phyloP scores from a whole-genome alignment of 331 rosid species.

The Dryas integrifolia region DNA sequence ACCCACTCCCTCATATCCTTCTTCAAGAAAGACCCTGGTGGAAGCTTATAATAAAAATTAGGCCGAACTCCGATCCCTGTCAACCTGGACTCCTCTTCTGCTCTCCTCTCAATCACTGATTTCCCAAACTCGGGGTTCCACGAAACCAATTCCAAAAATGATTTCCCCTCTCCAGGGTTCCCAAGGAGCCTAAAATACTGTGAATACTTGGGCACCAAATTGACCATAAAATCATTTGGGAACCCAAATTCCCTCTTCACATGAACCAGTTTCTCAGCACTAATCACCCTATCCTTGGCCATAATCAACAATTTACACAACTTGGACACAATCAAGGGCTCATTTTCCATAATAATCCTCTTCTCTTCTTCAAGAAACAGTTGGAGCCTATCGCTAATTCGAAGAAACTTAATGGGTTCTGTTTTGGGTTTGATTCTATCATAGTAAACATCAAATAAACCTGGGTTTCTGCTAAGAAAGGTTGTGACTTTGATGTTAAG shows the following conservation, averaged over 20 bases:
- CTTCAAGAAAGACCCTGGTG: constrained; percentile 59
- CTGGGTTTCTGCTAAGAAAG: constrained; percentile 54
- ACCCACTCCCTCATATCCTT: constrained; percentile 88
- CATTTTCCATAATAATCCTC: constrained; percentile 43
- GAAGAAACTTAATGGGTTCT: constrained; percentile 49
- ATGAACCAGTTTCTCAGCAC: constrained; percentile 69
- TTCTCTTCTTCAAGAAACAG: constrained; percentile 50
- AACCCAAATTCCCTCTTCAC: constrained; percentile 84
- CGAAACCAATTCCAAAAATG: constrained; percentile 59
- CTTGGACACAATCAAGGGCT: constrained; percentile 52
- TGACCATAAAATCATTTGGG: constrained; percentile 70
- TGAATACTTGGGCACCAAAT: constrained; percentile 65
- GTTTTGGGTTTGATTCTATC: constrained; percentile 72
- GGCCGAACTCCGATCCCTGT: constrained; percentile 67
- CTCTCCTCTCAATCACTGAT: constrained; percentile 66
- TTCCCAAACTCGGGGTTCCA: constrained; percentile 69
- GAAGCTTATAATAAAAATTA: constrained; percentile 58
- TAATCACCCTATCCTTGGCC: constrained; percentile 52
- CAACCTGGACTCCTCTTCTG: constrained; percentile 53
- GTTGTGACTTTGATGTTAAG: constrained; percentile 39
- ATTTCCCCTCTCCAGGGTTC: constrained; percentile 53
- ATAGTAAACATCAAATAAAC: constrained; percentile 51
- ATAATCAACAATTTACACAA: constrained; percentile 75
- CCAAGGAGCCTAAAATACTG: constrained; percentile 66
- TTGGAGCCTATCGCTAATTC: constrained; percentile 38